Evolutionary conservation across 148 eudicot genomes (phyloP), one percentile per base, ranked within the genome.

Genomic region (Dianthus caryophyllus): DNA sequence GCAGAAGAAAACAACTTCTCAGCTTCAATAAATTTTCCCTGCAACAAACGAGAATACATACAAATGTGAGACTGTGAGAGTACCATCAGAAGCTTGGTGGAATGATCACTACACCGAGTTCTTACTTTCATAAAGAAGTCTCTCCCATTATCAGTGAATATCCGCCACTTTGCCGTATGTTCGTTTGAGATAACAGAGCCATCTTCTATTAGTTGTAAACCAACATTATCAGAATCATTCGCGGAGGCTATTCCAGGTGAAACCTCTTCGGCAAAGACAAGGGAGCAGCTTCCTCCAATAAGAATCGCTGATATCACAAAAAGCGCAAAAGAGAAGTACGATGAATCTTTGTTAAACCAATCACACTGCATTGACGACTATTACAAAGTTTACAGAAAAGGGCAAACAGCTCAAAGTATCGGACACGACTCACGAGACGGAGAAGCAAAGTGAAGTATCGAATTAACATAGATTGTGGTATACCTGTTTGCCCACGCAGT

Each of bases 91-190:
- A 53, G 62, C 41, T 56, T 25, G 48, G 29, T 71, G 41, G 66
- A 12, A 56, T 15, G 27, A 44, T 47, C 50, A 29, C 27, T 26
- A 25, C 24, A 22, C 61, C 64, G 50, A 50, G 36, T 52, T 64
- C 78, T 65, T 83, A 74, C 98, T 85, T 88, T 81, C 67, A 80
- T 38, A 68, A 90, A 90, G 17, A 58, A 78, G 25, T 94, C 96
- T 72, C 92, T 77, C 66, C 90, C 98, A 18, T 65, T 81, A 73
- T 94, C 98, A 0, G 98, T 94, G 69, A 80, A 94, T 73, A 94
- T 69, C 74, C 97, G 86, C 98, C 97, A 94, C 80, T 94, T 94
- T 9, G 92, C 80, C 31, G 98, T 90, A 78, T 94, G 98, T 69
- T 81, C 80, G 65, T 94, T 94, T 52, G 97, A 90, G 74, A 88